phyloP scores from a whole-genome alignment of 768 basidiomycete genomes.

The Steccherinum ochraceum region DNA sequence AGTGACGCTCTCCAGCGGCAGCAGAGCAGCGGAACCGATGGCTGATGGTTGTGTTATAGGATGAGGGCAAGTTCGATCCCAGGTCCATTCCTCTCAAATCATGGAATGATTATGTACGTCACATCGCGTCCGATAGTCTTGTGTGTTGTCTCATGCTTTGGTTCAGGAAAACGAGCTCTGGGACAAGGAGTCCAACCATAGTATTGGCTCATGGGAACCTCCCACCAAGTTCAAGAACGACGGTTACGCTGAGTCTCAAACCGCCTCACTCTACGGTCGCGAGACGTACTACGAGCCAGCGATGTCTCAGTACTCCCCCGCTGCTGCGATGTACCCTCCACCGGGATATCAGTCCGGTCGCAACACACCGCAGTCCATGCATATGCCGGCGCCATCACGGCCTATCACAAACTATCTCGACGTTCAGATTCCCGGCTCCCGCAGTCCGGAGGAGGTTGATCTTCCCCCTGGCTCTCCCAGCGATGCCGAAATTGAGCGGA shows the following conservation, averaged over 20 bases:
- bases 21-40: too few relatives aligned
- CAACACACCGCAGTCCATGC: constrained; percentile 46
- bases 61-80: constrained; percentile 97
- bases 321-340: constrained; percentile 43
- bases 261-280: constrained; percentile 79
- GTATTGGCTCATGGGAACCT: constrained; percentile 89
- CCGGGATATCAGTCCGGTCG: constrained; percentile 75
- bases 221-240: constrained; percentile 65
- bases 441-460: constrained; percentile 48
- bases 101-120: constrained; percentile 89
- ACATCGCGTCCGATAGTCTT: neutral
- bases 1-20: too few relatives aligned
- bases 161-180: constrained; percentile 87
- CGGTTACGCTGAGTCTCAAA: constrained; percentile 70
- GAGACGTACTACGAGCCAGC: constrained; percentile 81
- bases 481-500: constrained; percentile 66
- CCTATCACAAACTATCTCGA: constrained; percentile 77
- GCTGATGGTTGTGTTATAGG: constrained; percentile 56
- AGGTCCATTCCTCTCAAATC: constrained; percentile 90
- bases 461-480: constrained; percentile 43
- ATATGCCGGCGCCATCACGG: constrained; percentile 62
- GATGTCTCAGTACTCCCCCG: constrained; percentile 54
- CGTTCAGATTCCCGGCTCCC: constrained; percentile 49
- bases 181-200: constrained; percentile 96
- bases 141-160: neutral